Conservation (phyloP, 2,329 filamentous ascomycete genomes). For the Arthrobotrys megalospora region DNA sequence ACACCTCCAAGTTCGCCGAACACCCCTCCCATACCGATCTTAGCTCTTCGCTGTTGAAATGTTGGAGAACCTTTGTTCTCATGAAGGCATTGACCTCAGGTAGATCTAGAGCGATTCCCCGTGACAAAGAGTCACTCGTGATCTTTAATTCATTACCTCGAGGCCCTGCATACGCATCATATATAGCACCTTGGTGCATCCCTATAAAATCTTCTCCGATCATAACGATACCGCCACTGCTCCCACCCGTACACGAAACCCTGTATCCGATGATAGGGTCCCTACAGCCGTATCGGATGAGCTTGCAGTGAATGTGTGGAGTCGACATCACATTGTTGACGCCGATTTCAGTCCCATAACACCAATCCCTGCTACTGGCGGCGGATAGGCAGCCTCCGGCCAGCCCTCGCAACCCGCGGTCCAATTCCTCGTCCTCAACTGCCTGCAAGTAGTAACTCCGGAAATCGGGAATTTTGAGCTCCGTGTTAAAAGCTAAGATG, state of each 20-base stretch:
- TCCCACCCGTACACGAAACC: neutral
- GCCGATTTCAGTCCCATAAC: neutral
- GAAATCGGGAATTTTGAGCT: neutral
- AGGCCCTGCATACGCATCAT: neutral
- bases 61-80: neutral
- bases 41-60: neutral
- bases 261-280: slow-evolving; percentile 9
- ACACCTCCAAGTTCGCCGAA: neutral
- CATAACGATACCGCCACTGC: neutral
- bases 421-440: neutral
- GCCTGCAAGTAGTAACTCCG: neutral
- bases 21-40: neutral
- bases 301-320: neutral
- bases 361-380: neutral
- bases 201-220: neutral
- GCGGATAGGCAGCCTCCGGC: too few species aligned
- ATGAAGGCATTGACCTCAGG: neutral
- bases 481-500: neutral
- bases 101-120: neutral
- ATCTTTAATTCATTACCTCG: neutral
- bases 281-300: neutral
- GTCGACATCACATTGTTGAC: neutral
- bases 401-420: too few species aligned
- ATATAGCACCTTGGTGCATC: neutral
- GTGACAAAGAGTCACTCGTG: neutral